Evolutionary conservation across 1,284 basidiomycete species (phyloP).

Genomic region (Pseudomicrostroma phylloplanum): DNA sequence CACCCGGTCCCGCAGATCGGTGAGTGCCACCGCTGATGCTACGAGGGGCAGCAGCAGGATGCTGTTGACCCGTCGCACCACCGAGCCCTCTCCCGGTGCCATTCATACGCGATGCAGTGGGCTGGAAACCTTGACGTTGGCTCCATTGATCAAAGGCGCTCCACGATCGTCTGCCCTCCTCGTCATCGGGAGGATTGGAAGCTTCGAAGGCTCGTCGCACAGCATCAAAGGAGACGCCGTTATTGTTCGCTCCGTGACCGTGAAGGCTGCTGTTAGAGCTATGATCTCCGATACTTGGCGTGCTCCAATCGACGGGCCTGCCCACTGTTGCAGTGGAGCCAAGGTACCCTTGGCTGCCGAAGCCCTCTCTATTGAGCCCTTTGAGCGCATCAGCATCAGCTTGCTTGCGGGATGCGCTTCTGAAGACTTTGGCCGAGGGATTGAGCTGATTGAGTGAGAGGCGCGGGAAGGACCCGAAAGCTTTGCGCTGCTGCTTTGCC

Average conservation of each 20-base stretch:
- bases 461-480: neutral
- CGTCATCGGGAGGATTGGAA: slow-evolving; percentile 26
- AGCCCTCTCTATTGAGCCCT: neutral
- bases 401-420: slow-evolving; percentile 8
- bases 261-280: neutral
- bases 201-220: slow-evolving; percentile 38
- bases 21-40: neutral
- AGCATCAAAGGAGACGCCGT: slow-evolving; percentile 20
- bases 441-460: slow-evolving; percentile 6
- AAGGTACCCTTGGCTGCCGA: slow-evolving; percentile 3
- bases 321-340: neutral
- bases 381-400: slow-evolving; percentile 3
- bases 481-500: neutral
- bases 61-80: neutral
- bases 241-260: neutral
- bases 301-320: neutral
- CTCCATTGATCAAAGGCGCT: slow-evolving; percentile 37
- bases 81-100: neutral
- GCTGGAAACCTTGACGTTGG: slow-evolving; percentile 2
- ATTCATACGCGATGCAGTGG: neutral
- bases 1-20: neutral
- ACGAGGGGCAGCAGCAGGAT: neutral
- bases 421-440: slow-evolving; percentile 16
- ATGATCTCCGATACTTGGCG: neutral
- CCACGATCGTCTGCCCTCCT: slow-evolving; percentile 34